A percentile compares a stretch with the other conserved stretches of the same genome.
Conservation (phyloP, 768 basidiomycete genomes). For the Hemileccinum rubropunctum region DNA sequence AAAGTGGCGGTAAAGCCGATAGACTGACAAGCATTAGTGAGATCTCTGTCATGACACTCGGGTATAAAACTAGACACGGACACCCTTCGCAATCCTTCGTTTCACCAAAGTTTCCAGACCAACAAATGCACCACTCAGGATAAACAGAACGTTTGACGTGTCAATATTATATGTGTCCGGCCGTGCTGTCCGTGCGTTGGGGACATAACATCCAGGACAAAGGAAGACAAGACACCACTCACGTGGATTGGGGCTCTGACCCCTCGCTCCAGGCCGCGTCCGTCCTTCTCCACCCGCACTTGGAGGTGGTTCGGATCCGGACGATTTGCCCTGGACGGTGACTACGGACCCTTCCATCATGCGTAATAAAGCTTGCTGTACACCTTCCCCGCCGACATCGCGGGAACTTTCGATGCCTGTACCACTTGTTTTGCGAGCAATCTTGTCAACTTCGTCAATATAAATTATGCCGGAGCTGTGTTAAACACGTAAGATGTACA, state of each 20-base stretch:
- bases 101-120: constrained; percentile 84
- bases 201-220: neutral
- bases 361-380: constrained; percentile 87
- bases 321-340: constrained; percentile 74
- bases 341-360: constrained; percentile 93
- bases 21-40: constrained; percentile 48
- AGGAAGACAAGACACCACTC: constrained; percentile 1
- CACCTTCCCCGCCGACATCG: constrained; percentile 95
- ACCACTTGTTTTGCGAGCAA: constrained; percentile 58
- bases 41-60: neutral
- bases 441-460: constrained; percentile 96
- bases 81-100: constrained; percentile 79
- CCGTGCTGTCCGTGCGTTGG: constrained; percentile 39
- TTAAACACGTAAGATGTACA: constrained; percentile 7
- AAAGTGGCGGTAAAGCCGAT: constrained; percentile 79
- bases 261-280: constrained; percentile 49
- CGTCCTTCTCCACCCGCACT: constrained; percentile 44
- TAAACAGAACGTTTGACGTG: constrained; percentile 91
- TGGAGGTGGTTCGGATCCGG: constrained; percentile 44
- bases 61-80: constrained; percentile 38
- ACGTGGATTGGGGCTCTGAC: constrained; percentile 35
- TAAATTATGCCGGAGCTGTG: constrained; percentile 88
- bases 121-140: constrained; percentile 93
- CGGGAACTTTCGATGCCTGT: constrained; percentile 66
- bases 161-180: constrained; percentile 75